Base-by-base conservation (phyloP, 108 stramenopile genomes). In the Licmophora abbreviata region DNA sequence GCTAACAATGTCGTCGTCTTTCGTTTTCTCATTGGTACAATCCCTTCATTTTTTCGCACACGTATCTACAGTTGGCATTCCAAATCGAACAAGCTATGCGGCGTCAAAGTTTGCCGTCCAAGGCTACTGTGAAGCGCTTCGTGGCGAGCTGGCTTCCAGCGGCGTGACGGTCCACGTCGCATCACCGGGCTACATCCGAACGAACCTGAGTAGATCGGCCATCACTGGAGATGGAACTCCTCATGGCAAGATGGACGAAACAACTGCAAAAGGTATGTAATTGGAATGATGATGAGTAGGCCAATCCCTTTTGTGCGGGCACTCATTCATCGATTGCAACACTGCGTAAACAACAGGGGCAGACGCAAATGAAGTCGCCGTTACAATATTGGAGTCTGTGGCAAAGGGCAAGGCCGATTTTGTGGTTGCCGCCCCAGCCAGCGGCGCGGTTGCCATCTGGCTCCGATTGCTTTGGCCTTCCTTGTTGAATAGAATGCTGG, bases 31-130 rank as follows among this genome's bases (percentile, higher is more conserved):
- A 14, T 23, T 51, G 10, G 8, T 2, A 35, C 2, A 21, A 54
- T 3, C 2, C 20, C 31, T 31, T 20, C 2, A 27, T 35, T 46
- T 25, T 21, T 48, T 22, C 47, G 25, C n/a, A n/a, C n/a, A n/a
- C n/a, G n/a, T 2, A 15, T n/a, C 23, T n/a, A 14, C 52, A 66
- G 52, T 91, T 6, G 89, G 85, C 6, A 86, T 81, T 20, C 89
- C 89, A 0, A 72, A 61, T 48, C 61, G 89, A 42, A 79, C 80
- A 9, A 71, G 68, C 28, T 91, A 91, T 44, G 84, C 85, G 6
- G 89, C 89, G 17, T 71, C 69, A 30, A 91, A 91, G 48, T 86
- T 86, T 60, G 89, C 89, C 4, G 84, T 91, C 10, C 85, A 91
- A 49, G 89, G 89, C 2, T 91, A 86, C 51, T 77, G 74, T 40